Evolutionary conservation across 441 rosid species (phyloP), one percentile per base, ranked within the genome.

Genomic region (Euphorbia celastroides): DNA sequence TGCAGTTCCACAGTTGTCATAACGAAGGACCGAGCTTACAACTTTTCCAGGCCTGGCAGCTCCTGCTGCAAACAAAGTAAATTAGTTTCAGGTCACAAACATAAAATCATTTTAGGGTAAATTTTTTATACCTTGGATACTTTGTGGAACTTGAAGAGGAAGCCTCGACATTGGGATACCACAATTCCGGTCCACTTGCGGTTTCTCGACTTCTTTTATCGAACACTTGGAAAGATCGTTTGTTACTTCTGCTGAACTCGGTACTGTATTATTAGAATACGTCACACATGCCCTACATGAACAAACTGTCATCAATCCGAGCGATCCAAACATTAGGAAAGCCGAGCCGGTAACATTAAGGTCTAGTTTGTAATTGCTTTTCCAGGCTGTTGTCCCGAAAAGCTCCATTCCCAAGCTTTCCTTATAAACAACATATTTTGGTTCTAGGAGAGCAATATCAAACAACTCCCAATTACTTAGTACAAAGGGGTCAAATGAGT

Each of bases 21-120:
- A 88, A 36, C 89, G 92, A 73, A 86, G 69, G 44, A 88, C 93
- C 2, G 99, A 82, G 28, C 97, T 81, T 48, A 87, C 87, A 28
- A 94, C 92, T 77, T 94, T 91, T 62, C 94, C 96, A 16, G 96
- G 93, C 75, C 96, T 81, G n/a, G n/a, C n/a, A n/a, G n/a, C n/a
- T n/a, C n/a, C 88, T 76, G 92, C 92, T 78, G 78, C 60, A 72
- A 64, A 71, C 48, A 69, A 71, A 19, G 42, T 25, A 25, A 57
- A 64, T 41, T 19, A 60, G n/a, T n/a, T n/a, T n/a, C n/a, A n/a
- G n/a, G n/a, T n/a, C n/a, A n/a, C n/a, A n/a, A n/a, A n/a, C n/a
- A n/a, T n/a, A n/a, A n/a, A n/a, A n/a, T n/a, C n/a, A n/a, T n/a
- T n/a, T n/a, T n/a, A n/a, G n/a, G n/a, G n/a, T n/a, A n/a, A n/a